Evolutionary conservation across 208 protist species (phyloP), one percentile per base, ranked within the genome.

Genomic region (Herpetomonas tarakana): DNA sequence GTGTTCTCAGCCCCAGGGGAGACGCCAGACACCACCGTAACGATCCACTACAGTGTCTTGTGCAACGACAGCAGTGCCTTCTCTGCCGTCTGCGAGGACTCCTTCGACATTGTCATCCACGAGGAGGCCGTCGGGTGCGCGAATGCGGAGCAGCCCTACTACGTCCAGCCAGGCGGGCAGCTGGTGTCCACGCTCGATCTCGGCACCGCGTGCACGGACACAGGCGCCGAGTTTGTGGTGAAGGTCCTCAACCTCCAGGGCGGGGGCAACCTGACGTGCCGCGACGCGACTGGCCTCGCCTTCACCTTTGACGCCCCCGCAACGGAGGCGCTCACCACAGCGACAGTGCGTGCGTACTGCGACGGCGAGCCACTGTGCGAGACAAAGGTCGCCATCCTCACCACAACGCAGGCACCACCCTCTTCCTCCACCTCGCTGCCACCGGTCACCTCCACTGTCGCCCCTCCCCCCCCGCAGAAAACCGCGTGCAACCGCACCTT

Each of bases 291-390:
- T 41, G 35, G 35, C 14, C 35, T 41, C 26, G 51, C 52, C 29
- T 85, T 83, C 58, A 49, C 51, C 24, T 89, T 79, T 53, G 51
- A 65, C 38, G 82, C 82, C 25, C 60, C 82, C 7, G 45, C 35
- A 12, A 71, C 44, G 19, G 82, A 89, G 72, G 39, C 29, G 26
- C 71, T 80, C 50, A 62, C 76, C 19, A 30, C 73, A 19, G 69
- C 68, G 7, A 65, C 56, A 16, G 59, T 75, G 29, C 68, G 70
- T 21, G 69, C 76, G 47, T 72, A 75, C 62, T 89, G 82, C 56
- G 62, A 72, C 24, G 65, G 62, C 46, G 72, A 66, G 35, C 51
- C 70, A 3, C 30, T 73, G 35, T 87, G 84, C 67, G 74, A 83
- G 55, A 61, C 64, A 2, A 60, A 55, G 39, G 46, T 88, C 2